Evolutionary conservation across 208 protist species (phyloP).

Genomic region (Acanthamoeba rhysodes): DNA sequence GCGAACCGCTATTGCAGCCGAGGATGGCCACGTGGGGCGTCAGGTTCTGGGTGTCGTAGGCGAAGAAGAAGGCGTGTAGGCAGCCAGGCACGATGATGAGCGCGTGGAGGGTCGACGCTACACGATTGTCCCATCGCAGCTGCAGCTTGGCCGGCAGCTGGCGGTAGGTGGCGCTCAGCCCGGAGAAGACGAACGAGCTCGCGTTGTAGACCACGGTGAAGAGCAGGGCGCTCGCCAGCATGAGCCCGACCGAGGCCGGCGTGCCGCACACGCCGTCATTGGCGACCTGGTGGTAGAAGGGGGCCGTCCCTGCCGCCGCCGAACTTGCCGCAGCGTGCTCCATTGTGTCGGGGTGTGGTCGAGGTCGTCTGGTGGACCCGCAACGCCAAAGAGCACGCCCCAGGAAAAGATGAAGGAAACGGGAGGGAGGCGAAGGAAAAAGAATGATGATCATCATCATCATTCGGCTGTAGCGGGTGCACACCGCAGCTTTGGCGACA

Average conservation of each 20-base stretch:
- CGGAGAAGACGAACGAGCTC: background rate
- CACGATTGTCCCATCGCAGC: slow-evolving; percentile 52
- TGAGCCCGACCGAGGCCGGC: background rate
- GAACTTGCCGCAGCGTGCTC: no score
- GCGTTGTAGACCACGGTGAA: slow-evolving; percentile 47
- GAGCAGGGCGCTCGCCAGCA: background rate
- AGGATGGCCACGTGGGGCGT: background rate
- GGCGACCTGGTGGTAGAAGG: background rate
- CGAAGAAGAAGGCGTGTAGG: slow-evolving; percentile 25
- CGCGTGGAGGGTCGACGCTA: slow-evolving; percentile 11
- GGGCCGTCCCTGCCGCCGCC: no score
- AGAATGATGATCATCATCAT: no score
- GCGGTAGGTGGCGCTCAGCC: slow-evolving; percentile 29
- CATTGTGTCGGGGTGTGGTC: no score
- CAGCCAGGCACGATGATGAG: slow-evolving; percentile 40
- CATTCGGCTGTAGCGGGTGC: no score
- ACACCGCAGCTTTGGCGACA: no score
- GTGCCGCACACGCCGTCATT: background rate
- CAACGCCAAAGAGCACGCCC: no score
- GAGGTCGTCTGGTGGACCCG: no score
- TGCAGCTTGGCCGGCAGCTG: slow-evolving; percentile 8
- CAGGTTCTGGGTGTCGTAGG: background rate
- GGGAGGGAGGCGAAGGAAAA: no score
- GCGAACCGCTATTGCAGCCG: background rate
- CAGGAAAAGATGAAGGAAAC: no score